Conservation (phyloP, 371 early-diverging fungal genomes). For the Apophysomyces trapeziformis region DNA sequence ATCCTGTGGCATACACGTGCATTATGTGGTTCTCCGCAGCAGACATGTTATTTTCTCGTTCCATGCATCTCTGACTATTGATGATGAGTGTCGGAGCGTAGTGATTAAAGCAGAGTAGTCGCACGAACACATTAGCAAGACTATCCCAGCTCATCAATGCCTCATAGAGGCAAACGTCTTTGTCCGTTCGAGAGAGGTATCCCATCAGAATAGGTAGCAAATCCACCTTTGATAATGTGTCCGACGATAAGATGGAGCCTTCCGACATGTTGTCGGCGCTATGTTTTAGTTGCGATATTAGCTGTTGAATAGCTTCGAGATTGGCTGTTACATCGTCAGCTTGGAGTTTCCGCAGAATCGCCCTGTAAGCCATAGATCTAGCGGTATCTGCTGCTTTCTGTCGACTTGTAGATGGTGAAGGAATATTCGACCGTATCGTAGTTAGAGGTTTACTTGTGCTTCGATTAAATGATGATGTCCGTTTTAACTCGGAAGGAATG, state of each 20-base stretch:
- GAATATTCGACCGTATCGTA: not conserved
- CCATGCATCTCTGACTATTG: constrained; percentile 5
- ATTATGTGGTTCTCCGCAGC: not conserved
- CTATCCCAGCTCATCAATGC: constrained; percentile 43
- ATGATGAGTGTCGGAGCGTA: constrained; percentile 30
- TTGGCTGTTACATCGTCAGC: constrained; percentile 18
- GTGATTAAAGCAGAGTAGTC: constrained; percentile 27
- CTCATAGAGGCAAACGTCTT: constrained; percentile 19
- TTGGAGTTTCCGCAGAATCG: constrained; percentile 25
- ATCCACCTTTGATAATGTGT: constrained; percentile 28
- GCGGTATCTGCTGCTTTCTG: not conserved
- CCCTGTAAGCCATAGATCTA: not conserved
- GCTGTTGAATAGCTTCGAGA: constrained; percentile 19
- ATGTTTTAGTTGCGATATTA: constrained; percentile 22
- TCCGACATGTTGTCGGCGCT: not conserved
- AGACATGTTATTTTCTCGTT: not conserved
- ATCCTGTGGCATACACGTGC: constrained; percentile 19
- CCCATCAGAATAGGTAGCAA: constrained; percentile 26
- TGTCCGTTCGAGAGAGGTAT: constrained; percentile 14
- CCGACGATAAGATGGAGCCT: constrained; percentile 16
- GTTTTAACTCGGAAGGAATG: not conserved
- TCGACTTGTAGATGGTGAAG: not conserved
- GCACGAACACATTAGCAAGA: constrained; percentile 31
- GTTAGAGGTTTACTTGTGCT: not conserved
- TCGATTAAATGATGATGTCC: not conserved